Evolutionary conservation across 768 basidiomycete genomes (phyloP), one percentile per base, ranked within the genome.

Genomic region (Suillus spraguei): DNA sequence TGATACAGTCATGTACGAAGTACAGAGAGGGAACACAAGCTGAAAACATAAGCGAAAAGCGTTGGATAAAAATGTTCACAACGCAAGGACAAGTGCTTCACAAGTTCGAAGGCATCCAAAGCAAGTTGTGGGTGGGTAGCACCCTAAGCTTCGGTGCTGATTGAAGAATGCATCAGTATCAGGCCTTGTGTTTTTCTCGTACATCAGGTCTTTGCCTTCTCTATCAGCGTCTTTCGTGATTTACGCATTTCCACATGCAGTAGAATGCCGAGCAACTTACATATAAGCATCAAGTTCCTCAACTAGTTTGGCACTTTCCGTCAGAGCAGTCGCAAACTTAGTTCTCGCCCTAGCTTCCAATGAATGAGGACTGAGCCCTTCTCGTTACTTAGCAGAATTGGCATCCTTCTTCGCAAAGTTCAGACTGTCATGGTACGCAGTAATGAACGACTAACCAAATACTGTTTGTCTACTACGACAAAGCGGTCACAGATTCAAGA

Each of bases 171-270:
- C 5, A 58, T 41, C 56, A 28, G 17, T 17, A 22, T 53, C 67
- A 36, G 52, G 77, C 80, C 70, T 75, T 73, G 60, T 81, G 81
- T 35, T 71, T 74, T 63, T 81, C 80, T 53, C 78, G 67, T 35
- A 72, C 72, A 49, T 80, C 75, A 24, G 4, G 63, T 61, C 62
- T 76, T 76, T 38, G 77, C 75, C 46, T 69, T 67, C 58, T 70
- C 69, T 64, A 81, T 70, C 8, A 80, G 65, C 22, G 71, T 68
- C 60, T 69, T 71, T 56, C 81, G 75, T 5, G 77, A 80, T 38
- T 68, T 71, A 36, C 71, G 73, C 64, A 75, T 76, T 20, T 66
- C 78, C 20, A 53, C 35, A 11, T 53, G 41, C 53, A 50, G 41
- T n/a, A 28, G 33, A 54, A 50, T 36, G 36, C 54, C 4, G 24